Base-by-base conservation (phyloP, 495 filamentous ascomycete genomes). In the Aspergillus diversus region DNA sequence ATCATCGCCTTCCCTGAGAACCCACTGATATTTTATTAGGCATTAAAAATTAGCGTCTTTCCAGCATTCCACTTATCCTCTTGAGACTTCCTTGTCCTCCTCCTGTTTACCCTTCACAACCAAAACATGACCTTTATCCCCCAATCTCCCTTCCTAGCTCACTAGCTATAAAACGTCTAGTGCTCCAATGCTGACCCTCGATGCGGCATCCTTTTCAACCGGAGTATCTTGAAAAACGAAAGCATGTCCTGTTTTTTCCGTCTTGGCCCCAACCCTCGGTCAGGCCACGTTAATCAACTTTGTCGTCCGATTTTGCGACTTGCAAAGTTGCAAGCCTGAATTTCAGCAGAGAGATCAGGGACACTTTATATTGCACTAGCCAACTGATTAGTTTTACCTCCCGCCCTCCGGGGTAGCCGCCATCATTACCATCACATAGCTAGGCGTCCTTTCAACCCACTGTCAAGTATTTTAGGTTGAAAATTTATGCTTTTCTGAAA, bases 11-110 rank as follows among this genome's bases (percentile, higher is more conserved):
- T 55, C 49, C 34, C 59, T 50, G 49, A 55, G 16, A 13, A 31
- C 47, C 15, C 42, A 27, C n/a, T n/a, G n/a, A 27, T 46, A 34
- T 55, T 33, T 53, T 46, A 55, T 55, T 50, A 55, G 50, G 21
- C 50, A 34, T 2, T 27, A 47, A 17, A 47, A 35, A 33, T 47
- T 17, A 49, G 21, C 49, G 33, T 12, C 21, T 32, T 32, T 32
- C 3, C 13, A 17, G 33, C 48, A 60, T 52, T 53, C 57, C 57
- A 7, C 47, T 13, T 4, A 37, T 13, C 12, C 15, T 55, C 16
- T 33, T n/a, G 15, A 5, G 13, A 33, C 7, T 17, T 50, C 42
- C 33, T 34, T 55, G 5, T 16, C 32, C n/a, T 49, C 7, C 15
- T 8, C 11, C 3, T 8, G 7, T n/a, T 43, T 4, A 11, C n/a